Percentiles rank a stretch among this genome's conserved stretches.
Evolutionary conservation across 306 rosid species (phyloP).

Genomic region (Urtica urens): DNA sequence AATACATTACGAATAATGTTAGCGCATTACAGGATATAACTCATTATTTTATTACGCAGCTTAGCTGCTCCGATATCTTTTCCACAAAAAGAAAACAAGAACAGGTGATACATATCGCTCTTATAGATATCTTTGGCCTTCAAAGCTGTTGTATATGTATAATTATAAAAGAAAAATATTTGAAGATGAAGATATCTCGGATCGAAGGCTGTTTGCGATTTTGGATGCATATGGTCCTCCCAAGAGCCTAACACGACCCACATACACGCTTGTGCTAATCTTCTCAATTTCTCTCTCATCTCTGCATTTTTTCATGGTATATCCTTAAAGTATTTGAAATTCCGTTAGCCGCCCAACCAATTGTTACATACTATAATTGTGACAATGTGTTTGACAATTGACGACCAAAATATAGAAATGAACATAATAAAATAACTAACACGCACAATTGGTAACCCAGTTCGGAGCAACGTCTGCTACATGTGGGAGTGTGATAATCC

Average conservation of each 20-base stretch:
- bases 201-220: constrained; percentile 4
- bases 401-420: no score
- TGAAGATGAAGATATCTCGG: constrained; percentile 1
- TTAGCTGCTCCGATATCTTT: constrained; percentile 11
- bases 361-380: no score
- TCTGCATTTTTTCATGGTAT: no score
- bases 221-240: constrained; percentile 6
- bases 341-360: no score
- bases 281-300: background rate
- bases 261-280: constrained; percentile 2
- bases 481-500: no score
- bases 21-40: background rate
- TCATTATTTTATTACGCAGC: background rate
- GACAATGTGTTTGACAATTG: no score
- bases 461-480: no score
- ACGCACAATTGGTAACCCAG: no score
- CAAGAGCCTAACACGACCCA: constrained; percentile 2
- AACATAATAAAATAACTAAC: no score
- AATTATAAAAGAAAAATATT: background rate
- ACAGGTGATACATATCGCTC: background rate
- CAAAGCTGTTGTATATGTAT: background rate
- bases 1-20: no score
- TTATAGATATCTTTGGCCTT: background rate
- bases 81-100: background rate
- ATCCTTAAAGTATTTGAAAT: no score